Evolutionary conservation across 306 rosid genomes (phyloP).

Genomic region (Sicyos edulis): DNA sequence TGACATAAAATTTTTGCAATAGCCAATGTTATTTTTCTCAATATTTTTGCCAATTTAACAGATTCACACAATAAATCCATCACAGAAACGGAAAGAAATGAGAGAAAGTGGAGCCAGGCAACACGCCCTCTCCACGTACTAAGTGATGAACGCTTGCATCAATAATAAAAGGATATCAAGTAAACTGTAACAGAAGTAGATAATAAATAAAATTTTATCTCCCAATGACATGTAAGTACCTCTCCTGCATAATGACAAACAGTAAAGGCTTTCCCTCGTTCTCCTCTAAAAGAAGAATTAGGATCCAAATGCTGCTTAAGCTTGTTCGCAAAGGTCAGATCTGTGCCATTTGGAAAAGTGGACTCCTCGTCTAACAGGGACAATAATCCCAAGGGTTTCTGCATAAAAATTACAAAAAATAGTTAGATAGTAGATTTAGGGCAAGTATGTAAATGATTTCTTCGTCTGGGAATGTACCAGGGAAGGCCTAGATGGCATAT

Average conservation of each 20-base stretch:
- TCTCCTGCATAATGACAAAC: conserved; percentile 97
- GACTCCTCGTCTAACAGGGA: conserved; percentile 96
- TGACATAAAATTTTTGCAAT: not conserved
- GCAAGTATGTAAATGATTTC: not conserved
- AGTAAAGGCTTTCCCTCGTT: conserved; percentile 76
- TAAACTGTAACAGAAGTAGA: not conserved
- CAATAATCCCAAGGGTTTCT: conserved; percentile 94
- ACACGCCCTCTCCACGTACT: not conserved
- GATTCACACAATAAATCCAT: not conserved
- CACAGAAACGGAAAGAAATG: not conserved
- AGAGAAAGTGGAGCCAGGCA: not conserved
- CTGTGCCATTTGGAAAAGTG: conserved; percentile 94
- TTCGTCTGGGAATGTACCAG: not conserved
- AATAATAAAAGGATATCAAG: not conserved
- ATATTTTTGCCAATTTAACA: not conserved
- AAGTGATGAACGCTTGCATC: not conserved
- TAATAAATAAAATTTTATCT: not conserved
- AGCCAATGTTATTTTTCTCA: not conserved
- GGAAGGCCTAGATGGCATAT: not conserved
- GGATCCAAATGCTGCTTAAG: conserved; percentile 85
- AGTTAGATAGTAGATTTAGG: not conserved
- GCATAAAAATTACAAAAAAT: conserved; percentile 28
- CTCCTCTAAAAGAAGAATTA: conserved; percentile 82
- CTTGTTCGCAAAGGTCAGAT: conserved; percentile 85
- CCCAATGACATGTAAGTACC: conserved; percentile 43